Evolutionary conservation across 2,329 filamentous ascomycete species (phyloP).

Genomic region (Calonectria hongkongensis): DNA sequence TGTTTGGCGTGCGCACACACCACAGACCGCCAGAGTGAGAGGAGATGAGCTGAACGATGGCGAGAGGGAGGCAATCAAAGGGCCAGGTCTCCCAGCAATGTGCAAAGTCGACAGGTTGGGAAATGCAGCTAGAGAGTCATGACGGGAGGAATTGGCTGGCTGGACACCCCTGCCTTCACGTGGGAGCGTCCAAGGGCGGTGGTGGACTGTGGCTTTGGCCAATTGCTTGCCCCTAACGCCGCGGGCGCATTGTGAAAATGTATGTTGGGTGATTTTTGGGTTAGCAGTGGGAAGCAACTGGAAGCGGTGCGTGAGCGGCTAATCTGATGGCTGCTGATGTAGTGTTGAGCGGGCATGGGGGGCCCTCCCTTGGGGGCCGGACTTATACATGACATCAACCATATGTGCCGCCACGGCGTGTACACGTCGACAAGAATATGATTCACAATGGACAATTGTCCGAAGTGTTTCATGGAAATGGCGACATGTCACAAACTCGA

Average conservation of each 20-base stretch:
- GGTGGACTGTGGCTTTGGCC: conserved; percentile 14
- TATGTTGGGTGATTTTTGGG: conserved; percentile 7
- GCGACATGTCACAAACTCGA: conserved; percentile 18
- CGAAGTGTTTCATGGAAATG: conserved; percentile 8
- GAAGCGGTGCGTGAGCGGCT: conserved; percentile 13
- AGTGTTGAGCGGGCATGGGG: background rate
- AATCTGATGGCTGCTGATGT: conserved; percentile 12
- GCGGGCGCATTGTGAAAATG: conserved; percentile 8
- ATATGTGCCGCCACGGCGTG: background rate
- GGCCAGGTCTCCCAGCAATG: background rate
- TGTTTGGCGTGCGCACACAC: conserved; percentile 2
- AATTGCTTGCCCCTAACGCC: conserved; percentile 13
- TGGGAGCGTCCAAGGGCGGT: conserved; percentile 6
- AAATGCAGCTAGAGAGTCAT: conserved; percentile 14
- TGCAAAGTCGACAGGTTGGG: conserved; percentile 4
- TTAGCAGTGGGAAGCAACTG: background rate
- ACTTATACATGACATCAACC: conserved; percentile 19
- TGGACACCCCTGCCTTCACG: conserved; percentile 9
- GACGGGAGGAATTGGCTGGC: no score
- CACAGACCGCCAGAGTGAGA: conserved; percentile 12
- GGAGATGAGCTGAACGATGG: conserved; percentile 14
- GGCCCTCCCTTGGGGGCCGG: background rate
- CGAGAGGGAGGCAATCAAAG: conserved; percentile 23
- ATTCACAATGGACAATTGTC: conserved; percentile 12
- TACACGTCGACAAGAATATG: conserved; percentile 4